Base-by-base conservation (phyloP, 805 yeast species). In the Cyberlindnera mycetangii region DNA sequence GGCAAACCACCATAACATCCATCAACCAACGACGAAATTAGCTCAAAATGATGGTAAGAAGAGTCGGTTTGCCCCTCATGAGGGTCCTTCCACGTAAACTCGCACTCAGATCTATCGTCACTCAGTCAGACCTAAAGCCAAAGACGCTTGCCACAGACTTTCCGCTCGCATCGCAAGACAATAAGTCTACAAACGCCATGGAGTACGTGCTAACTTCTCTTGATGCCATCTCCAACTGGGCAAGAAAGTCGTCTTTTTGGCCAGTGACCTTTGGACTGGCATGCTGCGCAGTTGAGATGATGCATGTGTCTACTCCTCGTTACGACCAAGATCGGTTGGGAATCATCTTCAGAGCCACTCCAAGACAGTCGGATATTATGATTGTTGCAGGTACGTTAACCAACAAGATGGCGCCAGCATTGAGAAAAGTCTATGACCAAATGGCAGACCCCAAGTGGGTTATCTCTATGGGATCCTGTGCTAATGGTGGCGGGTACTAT, bases 401-500 rank as follows among this genome's bases (percentile, higher is more conserved):
- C 51, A 87, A 87, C 66, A 87, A 87, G 71, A 87, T 87, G 96
- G 95, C 95, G 2, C 96, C 96, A 32, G 93, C 93, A 20, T 73
- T 87, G 65, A 83, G 96, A 72, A 93, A 86, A 71, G 95, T 87
- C 27, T 87, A 88, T 67, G 96, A 87, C 67, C 96, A 87, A 69
- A 88, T 88, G 95, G 89, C 96, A 28, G 93, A 85, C 56, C 96
- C 96, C 37, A 81, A 90, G 69, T 87, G 95, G 95, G 96, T 88
- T 41, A 87, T 87, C 57, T 85, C 93, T 45, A 87, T 87, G 96
- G 96, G 96, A 39, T 83, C 92, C 7, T 87, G 96, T 70, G 96
- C 96, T 51, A 87, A 87, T 64, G 96, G 96, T 51, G 96, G 96
- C 49, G 96, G 96, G 27, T 87, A 87, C 69, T 87, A 87, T 70